Evolutionary conservation across 129 eudicot genomes (phyloP).

Genomic region (Flaveria robusta): DNA sequence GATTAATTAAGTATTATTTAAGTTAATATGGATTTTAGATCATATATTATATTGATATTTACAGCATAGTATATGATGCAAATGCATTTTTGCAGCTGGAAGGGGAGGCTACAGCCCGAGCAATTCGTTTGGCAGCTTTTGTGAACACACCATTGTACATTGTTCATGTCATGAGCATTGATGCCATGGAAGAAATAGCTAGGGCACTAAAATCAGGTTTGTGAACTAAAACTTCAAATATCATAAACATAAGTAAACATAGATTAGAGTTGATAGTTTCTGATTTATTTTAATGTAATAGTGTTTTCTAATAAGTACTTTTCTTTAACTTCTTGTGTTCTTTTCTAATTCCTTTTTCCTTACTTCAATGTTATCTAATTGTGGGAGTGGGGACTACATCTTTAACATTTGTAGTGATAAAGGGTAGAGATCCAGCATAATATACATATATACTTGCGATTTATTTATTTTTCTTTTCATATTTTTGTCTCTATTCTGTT

Average conservation of each 20-base stretch:
- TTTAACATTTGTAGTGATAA: not conserved
- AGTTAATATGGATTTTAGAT: not conserved
- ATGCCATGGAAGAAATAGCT: slow-evolving; percentile 98
- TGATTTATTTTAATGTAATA: not conserved
- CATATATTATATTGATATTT: not conserved
- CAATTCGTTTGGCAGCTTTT: slow-evolving; percentile 92
- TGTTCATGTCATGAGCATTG: slow-evolving; percentile 98
- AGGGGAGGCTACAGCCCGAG: slow-evolving; percentile 96
- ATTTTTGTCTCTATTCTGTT: not conserved
- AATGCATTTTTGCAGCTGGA: slow-evolving; percentile 60
- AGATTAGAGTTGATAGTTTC: not conserved
- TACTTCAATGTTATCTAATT: slow-evolving; percentile 1
- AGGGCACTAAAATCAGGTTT: slow-evolving; percentile 93
- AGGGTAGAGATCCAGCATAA: not conserved
- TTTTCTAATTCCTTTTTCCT: not conserved
- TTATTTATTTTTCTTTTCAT: not conserved
- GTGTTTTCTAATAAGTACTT: not conserved
- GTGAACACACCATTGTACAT: slow-evolving; percentile 94
- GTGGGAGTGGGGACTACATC: not conserved
- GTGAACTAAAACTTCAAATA: slow-evolving; percentile 7
- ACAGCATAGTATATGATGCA: not conserved
- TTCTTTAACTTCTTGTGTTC: slow-evolving; percentile 8
- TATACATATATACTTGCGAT: not conserved
- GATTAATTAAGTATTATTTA: slow-evolving; percentile 16
- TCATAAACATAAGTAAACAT: not conserved